Evolutionary conservation across 2,329 filamentous ascomycete species (phyloP).

Genomic region (Calonectria naviculata): DNA sequence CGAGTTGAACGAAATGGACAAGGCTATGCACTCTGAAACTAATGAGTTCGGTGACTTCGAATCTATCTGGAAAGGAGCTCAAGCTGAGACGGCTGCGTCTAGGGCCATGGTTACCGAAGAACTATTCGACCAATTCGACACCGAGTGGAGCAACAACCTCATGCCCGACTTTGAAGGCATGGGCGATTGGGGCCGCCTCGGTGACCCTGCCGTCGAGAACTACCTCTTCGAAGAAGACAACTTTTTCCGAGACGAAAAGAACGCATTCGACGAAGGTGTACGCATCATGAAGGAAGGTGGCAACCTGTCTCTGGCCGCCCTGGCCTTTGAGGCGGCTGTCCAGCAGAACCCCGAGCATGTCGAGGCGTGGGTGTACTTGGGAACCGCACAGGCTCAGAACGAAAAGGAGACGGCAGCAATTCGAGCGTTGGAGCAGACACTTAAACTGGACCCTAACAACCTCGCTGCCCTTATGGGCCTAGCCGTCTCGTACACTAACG

Average conservation of each 20-base stretch:
- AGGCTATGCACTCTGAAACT: constrained; percentile 73
- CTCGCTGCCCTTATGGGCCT: constrained; percentile 93
- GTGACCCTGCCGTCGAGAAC: constrained; percentile 83
- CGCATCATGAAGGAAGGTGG: constrained; percentile 94
- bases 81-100: constrained; percentile 78
- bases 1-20: constrained; percentile 89
- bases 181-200: constrained; percentile 74
- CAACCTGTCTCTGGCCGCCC: constrained; percentile 90
- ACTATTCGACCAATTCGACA: constrained; percentile 76
- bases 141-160: constrained; percentile 77
- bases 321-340: constrained; percentile 95
- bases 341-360: constrained; percentile 90
- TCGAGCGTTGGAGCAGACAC: constrained; percentile 88
- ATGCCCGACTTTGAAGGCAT: constrained; percentile 68
- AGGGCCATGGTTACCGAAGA: constrained; percentile 77
- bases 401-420: constrained; percentile 98
- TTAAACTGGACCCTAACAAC: constrained; percentile 89
- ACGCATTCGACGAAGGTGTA: constrained; percentile 93
- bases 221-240: constrained; percentile 98
- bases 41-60: constrained; percentile 89
- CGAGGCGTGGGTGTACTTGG: constrained; percentile 93
- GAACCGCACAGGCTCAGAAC: constrained; percentile 94
- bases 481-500: constrained; percentile 97
- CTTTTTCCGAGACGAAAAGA: constrained; percentile 81
- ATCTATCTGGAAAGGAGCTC: constrained; percentile 85